Percentiles rank a stretch among this genome's conserved stretches.
Conservation (phyloP, 495 filamentous ascomycete species). For the Penicillium bialowiezense region DNA sequence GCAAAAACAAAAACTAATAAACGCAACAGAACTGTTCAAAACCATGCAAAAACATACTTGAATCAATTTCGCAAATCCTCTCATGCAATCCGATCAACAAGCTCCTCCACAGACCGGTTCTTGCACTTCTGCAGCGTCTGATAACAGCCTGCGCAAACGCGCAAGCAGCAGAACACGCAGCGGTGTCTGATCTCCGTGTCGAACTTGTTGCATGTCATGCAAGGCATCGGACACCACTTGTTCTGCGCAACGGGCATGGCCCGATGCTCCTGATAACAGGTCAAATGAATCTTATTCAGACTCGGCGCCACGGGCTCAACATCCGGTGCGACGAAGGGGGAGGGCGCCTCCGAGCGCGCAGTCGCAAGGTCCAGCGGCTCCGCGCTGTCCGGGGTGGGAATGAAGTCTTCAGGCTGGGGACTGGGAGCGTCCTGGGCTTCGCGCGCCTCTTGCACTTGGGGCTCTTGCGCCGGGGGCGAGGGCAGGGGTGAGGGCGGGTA, state of each 20-base stretch:
- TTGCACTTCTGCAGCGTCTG: constrained; percentile 35
- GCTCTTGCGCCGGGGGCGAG: neutral
- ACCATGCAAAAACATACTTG: neutral
- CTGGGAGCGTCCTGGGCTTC: neutral
- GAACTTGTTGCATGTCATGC: constrained; percentile 48
- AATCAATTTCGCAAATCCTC: neutral
- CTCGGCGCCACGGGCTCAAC: constrained; percentile 36
- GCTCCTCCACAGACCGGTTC: constrained; percentile 33
- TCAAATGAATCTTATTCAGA: constrained; percentile 39
- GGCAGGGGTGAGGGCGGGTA: neutral
- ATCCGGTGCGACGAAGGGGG: constrained; percentile 29
- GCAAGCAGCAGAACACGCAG: constrained; percentile 49
- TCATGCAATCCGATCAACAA: constrained; percentile 24
- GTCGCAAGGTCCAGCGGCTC: constrained; percentile 11
- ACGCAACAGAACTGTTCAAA: neutral
- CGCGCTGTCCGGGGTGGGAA: constrained; percentile 34
- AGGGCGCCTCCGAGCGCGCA: constrained; percentile 27
- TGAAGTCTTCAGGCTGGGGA: constrained; percentile 36
- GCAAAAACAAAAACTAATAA: constrained; percentile 5
- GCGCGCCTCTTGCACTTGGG: neutral
- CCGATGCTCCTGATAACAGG: constrained; percentile 47
- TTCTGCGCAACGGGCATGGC: constrained; percentile 43
- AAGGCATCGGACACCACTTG: constrained; percentile 45
- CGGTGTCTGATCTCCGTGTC: constrained; percentile 43
- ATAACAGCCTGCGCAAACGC: constrained; percentile 43